A percentile compares a stretch with the other conserved stretches of the same genome.
Conservation (phyloP, 2,329 filamentous ascomycete genomes). For the Juglanconis juglandina region DNA sequence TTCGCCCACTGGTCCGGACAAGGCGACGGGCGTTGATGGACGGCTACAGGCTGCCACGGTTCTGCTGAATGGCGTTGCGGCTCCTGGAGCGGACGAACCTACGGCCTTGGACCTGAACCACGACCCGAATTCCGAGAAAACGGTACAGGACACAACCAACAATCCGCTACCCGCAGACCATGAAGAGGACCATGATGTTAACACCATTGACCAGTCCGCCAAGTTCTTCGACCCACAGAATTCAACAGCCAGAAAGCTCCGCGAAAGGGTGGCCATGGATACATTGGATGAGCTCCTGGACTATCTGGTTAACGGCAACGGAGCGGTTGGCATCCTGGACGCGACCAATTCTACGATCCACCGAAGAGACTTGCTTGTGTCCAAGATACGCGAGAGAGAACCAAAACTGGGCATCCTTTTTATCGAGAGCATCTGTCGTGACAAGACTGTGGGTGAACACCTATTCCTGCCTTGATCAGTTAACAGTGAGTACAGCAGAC, state of each 20-base stretch:
- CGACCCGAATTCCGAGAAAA: conserved; percentile 11
- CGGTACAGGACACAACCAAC: conserved; percentile 13
- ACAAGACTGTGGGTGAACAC: conserved; percentile 54
- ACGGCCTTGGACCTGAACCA: conserved; percentile 36
- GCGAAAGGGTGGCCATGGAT: conserved; percentile 88
- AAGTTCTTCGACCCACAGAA: conserved; percentile 93
- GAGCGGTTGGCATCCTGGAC: conserved; percentile 91
- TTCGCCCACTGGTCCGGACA: conserved; percentile 30
- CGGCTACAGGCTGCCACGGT: conserved; percentile 55
- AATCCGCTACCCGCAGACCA: conserved; percentile 5
- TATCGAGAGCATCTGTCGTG: conserved; percentile 89
- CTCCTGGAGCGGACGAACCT: conserved; percentile 37
- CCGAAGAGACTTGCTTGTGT: conserved; percentile 77
- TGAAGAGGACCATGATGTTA: conserved; percentile 14
- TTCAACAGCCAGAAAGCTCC: conserved; percentile 71
- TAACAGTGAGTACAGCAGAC: not conserved
- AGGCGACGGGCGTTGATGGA: conserved; percentile 34
- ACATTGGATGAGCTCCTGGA: conserved; percentile 89
- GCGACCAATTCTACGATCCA: conserved; percentile 94
- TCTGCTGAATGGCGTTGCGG: conserved; percentile 51
- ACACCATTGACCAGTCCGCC: conserved; percentile 78
- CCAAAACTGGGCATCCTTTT: conserved; percentile 90
- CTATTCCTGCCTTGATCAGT: not conserved
- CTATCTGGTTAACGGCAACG: conserved; percentile 77
- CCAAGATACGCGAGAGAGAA: conserved; percentile 76